Evolutionary conservation across 495 filamentous ascomycete genomes (phyloP).

Genomic region (Aeminium ludgeri): DNA sequence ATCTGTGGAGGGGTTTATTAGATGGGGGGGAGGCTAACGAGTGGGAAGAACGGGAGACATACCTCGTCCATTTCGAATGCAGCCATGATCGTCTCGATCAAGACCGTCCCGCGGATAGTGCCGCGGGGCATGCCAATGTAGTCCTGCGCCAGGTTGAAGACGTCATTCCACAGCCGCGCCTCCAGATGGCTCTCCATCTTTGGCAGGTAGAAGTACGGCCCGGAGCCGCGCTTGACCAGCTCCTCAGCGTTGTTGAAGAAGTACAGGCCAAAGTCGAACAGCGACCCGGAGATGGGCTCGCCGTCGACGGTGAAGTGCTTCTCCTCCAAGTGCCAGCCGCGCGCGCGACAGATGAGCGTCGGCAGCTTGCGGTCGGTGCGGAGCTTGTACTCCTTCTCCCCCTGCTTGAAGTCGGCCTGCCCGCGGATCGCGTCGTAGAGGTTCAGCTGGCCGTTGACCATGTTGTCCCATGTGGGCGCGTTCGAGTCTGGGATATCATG

Average conservation of each 20-base stretch:
- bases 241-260: conserved; percentile 98
- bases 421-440: conserved; percentile 91
- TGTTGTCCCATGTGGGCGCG: conserved; percentile 97
- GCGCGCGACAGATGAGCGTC: conserved; percentile 42
- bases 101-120: conserved; percentile 84
- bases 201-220: conserved; percentile 98
- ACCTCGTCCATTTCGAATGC: conserved; percentile 99
- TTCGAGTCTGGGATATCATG: conserved; percentile 52
- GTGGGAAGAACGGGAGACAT: neutral
- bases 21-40: conserved; percentile 11
- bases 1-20: conserved; percentile 34
- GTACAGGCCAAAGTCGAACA: conserved; percentile 98
- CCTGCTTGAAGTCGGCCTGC: conserved; percentile 93
- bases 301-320: conserved; percentile 96
- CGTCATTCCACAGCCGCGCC: conserved; percentile 96
- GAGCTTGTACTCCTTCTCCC: conserved; percentile 91
- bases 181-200: conserved; percentile 99
- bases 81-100: conserved; percentile 96
- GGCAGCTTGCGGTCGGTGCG: conserved; percentile 73
- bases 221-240: conserved; percentile 63
- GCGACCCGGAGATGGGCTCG: conserved; percentile 76
- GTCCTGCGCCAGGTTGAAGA: conserved; percentile 93
- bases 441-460: conserved; percentile 97
- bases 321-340: conserved; percentile 69
- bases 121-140: conserved; percentile 75